Percentiles rank a stretch among this genome's conserved stretches.
Evolutionary conservation across 1,139 yeast species (phyloP).

Genomic region (Suhomyces atakaporum): DNA sequence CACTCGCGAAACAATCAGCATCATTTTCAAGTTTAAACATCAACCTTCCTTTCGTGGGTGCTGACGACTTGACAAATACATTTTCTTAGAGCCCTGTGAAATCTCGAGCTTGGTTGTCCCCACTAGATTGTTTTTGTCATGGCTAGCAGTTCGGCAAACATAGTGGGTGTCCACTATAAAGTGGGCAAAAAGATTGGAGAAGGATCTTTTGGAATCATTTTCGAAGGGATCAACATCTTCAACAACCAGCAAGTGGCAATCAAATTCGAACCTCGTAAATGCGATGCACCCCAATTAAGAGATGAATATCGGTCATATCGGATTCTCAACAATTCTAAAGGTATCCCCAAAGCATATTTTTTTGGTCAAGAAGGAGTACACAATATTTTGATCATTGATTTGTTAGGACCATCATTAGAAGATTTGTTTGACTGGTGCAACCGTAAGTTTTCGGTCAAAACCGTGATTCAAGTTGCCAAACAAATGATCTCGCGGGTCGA

Average conservation of each 20-base stretch:
- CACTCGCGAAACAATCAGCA: neutral
- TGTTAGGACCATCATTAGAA: constrained; percentile 75
- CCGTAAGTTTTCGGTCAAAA: constrained; percentile 64
- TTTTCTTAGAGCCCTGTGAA: neutral
- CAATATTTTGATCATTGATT: constrained; percentile 70
- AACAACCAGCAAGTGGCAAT: constrained; percentile 78
- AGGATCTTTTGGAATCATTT: constrained; percentile 81
- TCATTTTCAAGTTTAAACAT: neutral
- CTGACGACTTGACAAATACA: neutral
- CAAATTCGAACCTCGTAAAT: constrained; percentile 76
- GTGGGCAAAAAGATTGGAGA: constrained; percentile 84
- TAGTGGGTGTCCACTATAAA: constrained; percentile 77
- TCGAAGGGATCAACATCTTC: constrained; percentile 76
- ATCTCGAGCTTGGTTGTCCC: neutral
- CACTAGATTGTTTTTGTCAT: constrained; percentile 9
- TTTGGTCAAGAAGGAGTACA: constrained; percentile 83
- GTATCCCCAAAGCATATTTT: constrained; percentile 74
- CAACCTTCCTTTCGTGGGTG: neutral
- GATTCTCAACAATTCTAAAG: constrained; percentile 59
- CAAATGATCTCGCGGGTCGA: constrained; percentile 74
- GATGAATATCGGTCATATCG: constrained; percentile 78
- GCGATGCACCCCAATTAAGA: constrained; percentile 78
- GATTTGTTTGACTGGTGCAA: constrained; percentile 85
- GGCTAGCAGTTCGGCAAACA: constrained; percentile 46
- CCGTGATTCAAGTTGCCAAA: constrained; percentile 72